phyloP scores from a whole-genome alignment of 805 yeast genomes.

The Kuraishia molischiana region DNA sequence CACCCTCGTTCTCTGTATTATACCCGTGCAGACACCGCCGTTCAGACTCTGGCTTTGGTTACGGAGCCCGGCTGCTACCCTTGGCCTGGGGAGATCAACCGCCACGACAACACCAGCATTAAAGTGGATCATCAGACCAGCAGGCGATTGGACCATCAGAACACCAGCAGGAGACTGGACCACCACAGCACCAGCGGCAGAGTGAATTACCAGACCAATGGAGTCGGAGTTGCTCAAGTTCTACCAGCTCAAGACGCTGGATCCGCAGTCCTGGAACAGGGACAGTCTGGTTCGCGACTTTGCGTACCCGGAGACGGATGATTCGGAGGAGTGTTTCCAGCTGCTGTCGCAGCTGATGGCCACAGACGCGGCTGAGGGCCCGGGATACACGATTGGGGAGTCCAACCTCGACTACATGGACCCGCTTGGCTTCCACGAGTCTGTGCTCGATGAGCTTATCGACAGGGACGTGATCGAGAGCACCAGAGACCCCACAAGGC shows the following conservation, averaged over 20 bases:
- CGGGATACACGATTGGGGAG: not conserved
- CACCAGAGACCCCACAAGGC: constrained; percentile 23
- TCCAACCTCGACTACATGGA: constrained; percentile 19
- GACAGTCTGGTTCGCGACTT: constrained; percentile 5
- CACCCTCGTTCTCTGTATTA: no score
- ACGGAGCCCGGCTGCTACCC: no score
- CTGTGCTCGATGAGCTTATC: constrained; percentile 30
- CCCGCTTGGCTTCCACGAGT: constrained; percentile 45
- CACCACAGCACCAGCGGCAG: no score
- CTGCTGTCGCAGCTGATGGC: constrained; percentile 3
- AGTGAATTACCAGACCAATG: no score
- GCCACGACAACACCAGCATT: no score
- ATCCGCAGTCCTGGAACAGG: constrained; percentile 21
- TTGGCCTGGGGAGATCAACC: no score
- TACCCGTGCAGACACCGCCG: no score
- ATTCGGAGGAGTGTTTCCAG: constrained; percentile 1
- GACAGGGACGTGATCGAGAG: constrained; percentile 29
- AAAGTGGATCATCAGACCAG: no score
- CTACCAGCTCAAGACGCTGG: constrained; percentile 32
- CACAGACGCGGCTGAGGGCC: not conserved
- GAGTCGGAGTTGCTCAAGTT: constrained; percentile 14
- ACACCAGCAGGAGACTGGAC: no score
- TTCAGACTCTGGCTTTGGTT: no score
- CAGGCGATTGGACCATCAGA: no score
- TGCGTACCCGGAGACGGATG: constrained; percentile 4